Conservation (phyloP, 176 grass and related monocot species). For the Dactylis glomerata region DNA sequence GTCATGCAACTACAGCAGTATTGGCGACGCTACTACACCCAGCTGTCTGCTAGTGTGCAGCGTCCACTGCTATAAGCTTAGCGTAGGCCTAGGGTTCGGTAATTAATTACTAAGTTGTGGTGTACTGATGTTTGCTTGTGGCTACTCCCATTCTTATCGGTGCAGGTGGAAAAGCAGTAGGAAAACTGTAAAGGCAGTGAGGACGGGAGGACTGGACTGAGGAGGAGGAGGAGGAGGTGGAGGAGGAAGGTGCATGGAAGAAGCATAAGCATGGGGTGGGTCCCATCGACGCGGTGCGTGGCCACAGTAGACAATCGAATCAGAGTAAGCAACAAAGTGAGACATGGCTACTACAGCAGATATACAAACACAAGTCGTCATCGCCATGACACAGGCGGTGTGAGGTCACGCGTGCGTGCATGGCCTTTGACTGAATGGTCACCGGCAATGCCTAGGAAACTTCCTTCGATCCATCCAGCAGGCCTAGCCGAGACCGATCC, state of each 20-base stretch:
- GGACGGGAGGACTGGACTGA: not conserved
- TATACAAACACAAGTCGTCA: constrained; percentile 14
- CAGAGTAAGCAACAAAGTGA: not conserved
- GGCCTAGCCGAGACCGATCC: not conserved
- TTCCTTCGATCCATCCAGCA: not conserved
- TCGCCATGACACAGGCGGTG: constrained; percentile 22
- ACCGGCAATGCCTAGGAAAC: constrained; percentile 15
- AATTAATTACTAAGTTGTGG: not conserved
- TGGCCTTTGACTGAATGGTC: constrained; percentile 27
- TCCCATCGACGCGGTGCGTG: not conserved
- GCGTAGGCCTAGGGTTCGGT: not conserved
- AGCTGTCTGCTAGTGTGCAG: not conserved
- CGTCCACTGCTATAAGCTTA: not conserved
- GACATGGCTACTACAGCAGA: not conserved
- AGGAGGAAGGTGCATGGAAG: constrained; percentile 38
- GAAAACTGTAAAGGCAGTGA: constrained; percentile 20
- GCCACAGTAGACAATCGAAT: not conserved
- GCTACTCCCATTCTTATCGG: constrained; percentile 3
- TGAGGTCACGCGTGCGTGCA: constrained; percentile 17
- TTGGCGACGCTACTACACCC: not conserved
- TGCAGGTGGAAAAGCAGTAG: not conserved
- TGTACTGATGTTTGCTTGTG: not conserved
- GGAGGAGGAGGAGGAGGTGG: too few species aligned
- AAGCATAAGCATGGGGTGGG: not conserved
- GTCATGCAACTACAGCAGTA: constrained; percentile 8